These are phyloP conservation scores for Aspergillus coremiiformis DNA, from an alignment of 495 filamentous ascomycete genomes.

Conservation along the genomic window DNA sequence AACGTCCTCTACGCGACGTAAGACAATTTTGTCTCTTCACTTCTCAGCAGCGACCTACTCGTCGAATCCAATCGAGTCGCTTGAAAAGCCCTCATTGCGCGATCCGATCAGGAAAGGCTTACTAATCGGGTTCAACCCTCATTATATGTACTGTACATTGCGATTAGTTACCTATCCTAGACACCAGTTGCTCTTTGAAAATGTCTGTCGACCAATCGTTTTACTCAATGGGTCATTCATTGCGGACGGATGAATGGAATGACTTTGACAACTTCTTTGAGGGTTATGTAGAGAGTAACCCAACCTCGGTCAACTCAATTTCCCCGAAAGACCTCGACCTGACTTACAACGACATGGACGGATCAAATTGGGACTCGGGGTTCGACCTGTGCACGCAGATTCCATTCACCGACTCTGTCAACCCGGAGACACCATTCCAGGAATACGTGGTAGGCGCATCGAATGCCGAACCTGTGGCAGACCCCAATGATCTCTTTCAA, in stretches of 20 bases:
- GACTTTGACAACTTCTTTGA: conserved; percentile 38
- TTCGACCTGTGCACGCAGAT: conserved; percentile 16
- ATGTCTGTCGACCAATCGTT: conserved; percentile 21
- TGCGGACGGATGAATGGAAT: conserved; percentile 26
- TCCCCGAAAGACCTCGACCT: conserved; percentile 29
- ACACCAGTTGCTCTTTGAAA: neutral
- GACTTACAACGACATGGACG: conserved; percentile 20
- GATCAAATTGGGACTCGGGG: conserved; percentile 16
- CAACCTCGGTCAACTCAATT: conserved; percentile 28
- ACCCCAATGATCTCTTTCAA: conserved; percentile 20
- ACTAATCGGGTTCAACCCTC: neutral
- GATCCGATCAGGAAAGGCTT: conserved; percentile 3
- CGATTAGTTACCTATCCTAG: neutral
- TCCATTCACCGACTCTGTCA: conserved; percentile 24
- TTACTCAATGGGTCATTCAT: conserved; percentile 18
- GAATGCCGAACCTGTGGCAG: conserved; percentile 16
- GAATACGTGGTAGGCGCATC: conserved; percentile 18
- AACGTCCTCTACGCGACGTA: neutral
- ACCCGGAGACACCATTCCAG: conserved; percentile 19
- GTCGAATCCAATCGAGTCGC: neutral
- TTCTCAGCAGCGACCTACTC: neutral
- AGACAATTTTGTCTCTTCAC: neutral
- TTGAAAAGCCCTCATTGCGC: neutral
- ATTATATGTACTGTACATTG: neutral
- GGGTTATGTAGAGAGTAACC: conserved; percentile 25